phyloP scores from a whole-genome alignment of 2,329 filamentous ascomycete genomes.

The Penicillium sp. region DNA sequence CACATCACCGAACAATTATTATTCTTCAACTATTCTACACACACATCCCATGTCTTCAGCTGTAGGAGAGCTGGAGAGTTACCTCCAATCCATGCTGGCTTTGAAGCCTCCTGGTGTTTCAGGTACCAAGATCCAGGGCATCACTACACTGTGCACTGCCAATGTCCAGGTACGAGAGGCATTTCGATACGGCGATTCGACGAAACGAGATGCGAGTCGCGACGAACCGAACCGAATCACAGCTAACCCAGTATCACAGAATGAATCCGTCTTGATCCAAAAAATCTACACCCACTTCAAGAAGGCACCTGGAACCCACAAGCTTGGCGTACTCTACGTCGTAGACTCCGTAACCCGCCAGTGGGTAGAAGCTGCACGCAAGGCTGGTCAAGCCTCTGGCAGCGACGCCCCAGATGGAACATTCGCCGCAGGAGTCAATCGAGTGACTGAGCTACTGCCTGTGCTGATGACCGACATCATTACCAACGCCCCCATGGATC shows the following conservation, averaged over 20 bases:
- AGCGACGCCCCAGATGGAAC: slow-evolving; percentile 86
- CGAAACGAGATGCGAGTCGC: background rate
- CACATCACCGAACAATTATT: too few species aligned
- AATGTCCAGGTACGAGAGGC: slow-evolving; percentile 77
- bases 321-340: slow-evolving; percentile 98
- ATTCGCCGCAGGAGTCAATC: slow-evolving; percentile 91
- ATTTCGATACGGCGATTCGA: background rate
- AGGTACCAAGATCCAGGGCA: slow-evolving; percentile 84
- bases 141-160: slow-evolving; percentile 85
- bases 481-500: slow-evolving; percentile 83
- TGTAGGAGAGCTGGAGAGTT: slow-evolving; percentile 87
- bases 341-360: slow-evolving; percentile 99
- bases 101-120: slow-evolving; percentile 94
- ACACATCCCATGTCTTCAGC: slow-evolving; percentile 70
- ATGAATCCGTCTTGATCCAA: slow-evolving; percentile 91
- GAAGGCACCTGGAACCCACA: slow-evolving; percentile 91
- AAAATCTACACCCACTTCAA: slow-evolving; percentile 98
- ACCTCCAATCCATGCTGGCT: slow-evolving; percentile 87
- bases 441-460: slow-evolving; percentile 93
- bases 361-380: slow-evolving; percentile 95
- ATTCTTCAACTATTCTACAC: too few species aligned
- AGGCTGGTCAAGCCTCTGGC: slow-evolving; percentile 80
- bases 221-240: background rate
- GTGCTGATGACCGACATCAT: slow-evolving; percentile 95
- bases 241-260: slow-evolving; percentile 62